Evolutionary conservation across 805 yeast species (phyloP).

Genomic region (Yamadazyma sp.): DNA sequence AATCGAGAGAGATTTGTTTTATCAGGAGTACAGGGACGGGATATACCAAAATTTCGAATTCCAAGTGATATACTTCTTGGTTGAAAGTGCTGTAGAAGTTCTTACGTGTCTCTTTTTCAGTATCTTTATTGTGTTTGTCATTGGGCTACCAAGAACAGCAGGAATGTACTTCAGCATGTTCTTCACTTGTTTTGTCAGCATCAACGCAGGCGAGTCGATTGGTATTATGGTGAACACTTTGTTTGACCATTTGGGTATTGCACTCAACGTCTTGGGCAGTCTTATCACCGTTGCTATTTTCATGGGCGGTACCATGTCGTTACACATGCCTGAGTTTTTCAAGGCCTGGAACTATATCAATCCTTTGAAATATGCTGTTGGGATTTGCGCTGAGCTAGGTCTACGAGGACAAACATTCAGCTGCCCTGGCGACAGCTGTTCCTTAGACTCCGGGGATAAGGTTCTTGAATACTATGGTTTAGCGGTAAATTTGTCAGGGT

Average conservation of each 20-base stretch:
- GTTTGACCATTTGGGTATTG: constrained; percentile 75
- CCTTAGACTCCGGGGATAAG: constrained; percentile 30
- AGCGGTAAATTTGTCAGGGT: constrained; percentile 24
- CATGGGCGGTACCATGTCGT: constrained; percentile 83
- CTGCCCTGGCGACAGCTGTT: constrained; percentile 36
- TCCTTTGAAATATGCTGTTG: constrained; percentile 73
- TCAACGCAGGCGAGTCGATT: constrained; percentile 79
- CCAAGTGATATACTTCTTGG: constrained; percentile 53
- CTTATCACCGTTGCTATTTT: constrained; percentile 69
- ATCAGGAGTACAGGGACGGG: constrained; percentile 74
- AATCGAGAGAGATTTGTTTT: constrained; percentile 67
- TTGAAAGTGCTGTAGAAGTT: constrained; percentile 71
- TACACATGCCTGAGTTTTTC: constrained; percentile 69
- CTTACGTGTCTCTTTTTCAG: constrained; percentile 58
- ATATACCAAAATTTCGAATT: constrained; percentile 68
- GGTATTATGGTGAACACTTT: constrained; percentile 79
- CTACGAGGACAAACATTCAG: constrained; percentile 50
- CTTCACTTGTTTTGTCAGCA: constrained; percentile 51
- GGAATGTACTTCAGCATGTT: constrained; percentile 66
- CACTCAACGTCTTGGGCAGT: constrained; percentile 69
- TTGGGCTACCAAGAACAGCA: constrained; percentile 71
- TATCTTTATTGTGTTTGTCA: constrained; percentile 61
- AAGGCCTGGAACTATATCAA: constrained; percentile 72
- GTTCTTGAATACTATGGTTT: constrained; percentile 35
- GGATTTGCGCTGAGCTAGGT: constrained; percentile 57